These are phyloP conservation scores for Ganoderma multipileum DNA, from an alignment of 1,284 basidiomycete species.

Conservation along the genomic window DNA sequence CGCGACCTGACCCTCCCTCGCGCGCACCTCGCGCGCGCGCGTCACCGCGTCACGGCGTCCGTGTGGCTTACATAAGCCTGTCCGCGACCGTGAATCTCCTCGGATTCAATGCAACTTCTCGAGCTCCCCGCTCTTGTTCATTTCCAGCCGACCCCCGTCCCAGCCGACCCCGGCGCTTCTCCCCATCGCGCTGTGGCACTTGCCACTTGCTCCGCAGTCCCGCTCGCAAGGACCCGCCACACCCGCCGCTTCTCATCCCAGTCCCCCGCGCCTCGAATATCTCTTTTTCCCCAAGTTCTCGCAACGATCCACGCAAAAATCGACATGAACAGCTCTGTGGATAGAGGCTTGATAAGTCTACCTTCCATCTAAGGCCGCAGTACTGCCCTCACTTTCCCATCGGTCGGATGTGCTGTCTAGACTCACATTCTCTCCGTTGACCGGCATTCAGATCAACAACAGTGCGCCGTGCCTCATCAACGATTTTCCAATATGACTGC, in stretches of 20 bases:
- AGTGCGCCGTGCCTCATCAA: not conserved
- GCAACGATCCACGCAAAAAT: not conserved
- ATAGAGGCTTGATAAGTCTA: not conserved
- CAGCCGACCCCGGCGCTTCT: slow-evolving; percentile 1
- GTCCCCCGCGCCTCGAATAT: no score
- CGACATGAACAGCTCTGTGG: not conserved
- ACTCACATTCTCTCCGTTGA: not conserved
- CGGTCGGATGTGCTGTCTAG: not conserved
- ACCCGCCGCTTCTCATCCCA: not conserved
- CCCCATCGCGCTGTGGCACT: not conserved
- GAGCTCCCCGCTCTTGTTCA: slow-evolving; percentile 9
- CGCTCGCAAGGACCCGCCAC: not conserved
- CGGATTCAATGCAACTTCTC: no score
- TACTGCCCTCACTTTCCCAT: not conserved
- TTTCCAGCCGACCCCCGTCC: not conserved
- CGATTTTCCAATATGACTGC: slow-evolving; percentile 2
- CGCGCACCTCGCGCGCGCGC: no score
- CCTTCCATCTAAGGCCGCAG: not conserved
- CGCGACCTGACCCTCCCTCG: no score
- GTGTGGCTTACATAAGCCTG: no score
- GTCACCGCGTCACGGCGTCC: no score
- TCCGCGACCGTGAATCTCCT: no score
- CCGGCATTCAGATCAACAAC: not conserved
- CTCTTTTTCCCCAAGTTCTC: not conserved
- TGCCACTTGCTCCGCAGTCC: not conserved